phyloP scores from a whole-genome alignment of 495 filamentous ascomycete species.

The Trichoderma reesei region DNA sequence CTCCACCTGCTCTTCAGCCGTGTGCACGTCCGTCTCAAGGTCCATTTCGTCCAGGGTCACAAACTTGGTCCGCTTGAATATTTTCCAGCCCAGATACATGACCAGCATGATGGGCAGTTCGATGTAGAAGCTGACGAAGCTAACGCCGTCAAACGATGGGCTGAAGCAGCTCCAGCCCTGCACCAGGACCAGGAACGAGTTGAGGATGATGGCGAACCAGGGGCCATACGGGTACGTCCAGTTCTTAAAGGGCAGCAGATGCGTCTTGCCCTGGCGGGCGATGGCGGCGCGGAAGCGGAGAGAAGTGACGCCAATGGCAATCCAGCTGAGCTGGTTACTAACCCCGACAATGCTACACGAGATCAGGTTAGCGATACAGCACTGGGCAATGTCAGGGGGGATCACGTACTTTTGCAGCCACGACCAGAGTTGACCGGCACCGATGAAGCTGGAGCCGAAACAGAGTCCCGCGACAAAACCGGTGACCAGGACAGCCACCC shows the following conservation, averaged over 20 bases:
- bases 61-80: conserved; percentile 57
- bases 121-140: conserved; percentile 35
- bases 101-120: conserved; percentile 47
- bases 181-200: background rate
- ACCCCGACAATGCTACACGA: conserved; percentile 44
- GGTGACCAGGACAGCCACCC: conserved; percentile 34
- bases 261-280: conserved; percentile 42
- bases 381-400: background rate
- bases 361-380: conserved; percentile 9
- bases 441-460: conserved; percentile 53
- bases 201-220: conserved; percentile 30
- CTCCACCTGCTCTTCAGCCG: background rate
- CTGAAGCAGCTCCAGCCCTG: conserved; percentile 7
- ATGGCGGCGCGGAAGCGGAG: conserved; percentile 49
- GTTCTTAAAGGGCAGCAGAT: conserved; percentile 52
- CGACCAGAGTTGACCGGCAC: conserved; percentile 48
- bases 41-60: conserved; percentile 25
- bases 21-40: conserved; percentile 24
- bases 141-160: background rate
- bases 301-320: conserved; percentile 48
- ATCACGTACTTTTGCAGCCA: conserved; percentile 45
- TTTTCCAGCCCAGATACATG: conserved; percentile 36
- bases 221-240: conserved; percentile 52
- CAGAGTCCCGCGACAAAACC: conserved; percentile 32
- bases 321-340: conserved; percentile 54